phyloP scores from a whole-genome alignment of 2,329 filamentous ascomycete species.

The Monilinia polystroma region DNA sequence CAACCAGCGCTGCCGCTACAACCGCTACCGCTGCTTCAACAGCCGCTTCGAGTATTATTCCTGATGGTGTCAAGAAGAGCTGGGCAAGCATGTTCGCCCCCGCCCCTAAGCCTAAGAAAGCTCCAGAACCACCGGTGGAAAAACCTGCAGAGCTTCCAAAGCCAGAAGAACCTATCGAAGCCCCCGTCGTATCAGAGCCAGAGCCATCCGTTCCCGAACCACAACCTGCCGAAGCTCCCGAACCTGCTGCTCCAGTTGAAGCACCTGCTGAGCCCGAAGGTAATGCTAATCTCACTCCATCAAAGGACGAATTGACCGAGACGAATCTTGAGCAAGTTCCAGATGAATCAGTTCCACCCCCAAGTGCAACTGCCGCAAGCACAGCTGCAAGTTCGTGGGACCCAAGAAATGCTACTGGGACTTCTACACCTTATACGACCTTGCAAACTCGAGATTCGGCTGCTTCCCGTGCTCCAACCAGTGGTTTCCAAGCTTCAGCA shows the following conservation, averaged over 20 bases:
- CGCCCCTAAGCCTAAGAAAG: constrained; percentile 52
- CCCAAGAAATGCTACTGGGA: constrained; percentile 58
- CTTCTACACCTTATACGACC: constrained; percentile 64
- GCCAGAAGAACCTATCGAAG: constrained; percentile 36
- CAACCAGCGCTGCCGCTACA: constrained; percentile 41
- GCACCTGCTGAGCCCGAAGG: constrained; percentile 31
- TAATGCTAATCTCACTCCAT: constrained; percentile 60
- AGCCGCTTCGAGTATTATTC: constrained; percentile 41
- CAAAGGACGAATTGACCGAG: constrained; percentile 82
- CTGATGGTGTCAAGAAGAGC: constrained; percentile 52
- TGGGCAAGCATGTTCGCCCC: constrained; percentile 76
- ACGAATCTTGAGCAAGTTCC: constrained; percentile 89
- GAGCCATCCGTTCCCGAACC: constrained; percentile 47
- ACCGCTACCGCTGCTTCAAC: constrained; percentile 42
- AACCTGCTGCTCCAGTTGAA: constrained; percentile 39
- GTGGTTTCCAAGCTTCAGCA: constrained; percentile 77
- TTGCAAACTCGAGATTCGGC: constrained; percentile 58
- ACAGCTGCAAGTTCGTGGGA: constrained; percentile 86
- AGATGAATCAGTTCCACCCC: constrained; percentile 73
- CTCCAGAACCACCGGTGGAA: constrained; percentile 46
- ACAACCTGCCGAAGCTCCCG: constrained; percentile 36
- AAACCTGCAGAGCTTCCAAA: constrained; percentile 33
- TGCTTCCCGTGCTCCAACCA: constrained; percentile 55
- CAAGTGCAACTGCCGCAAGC: constrained; percentile 82
- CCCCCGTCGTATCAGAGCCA: constrained; percentile 34